Percentiles rank a stretch among this genome's conserved stretches.
phyloP scores from a whole-genome alignment of 345 rosid genomes.

The Pistacia atlantica region DNA sequence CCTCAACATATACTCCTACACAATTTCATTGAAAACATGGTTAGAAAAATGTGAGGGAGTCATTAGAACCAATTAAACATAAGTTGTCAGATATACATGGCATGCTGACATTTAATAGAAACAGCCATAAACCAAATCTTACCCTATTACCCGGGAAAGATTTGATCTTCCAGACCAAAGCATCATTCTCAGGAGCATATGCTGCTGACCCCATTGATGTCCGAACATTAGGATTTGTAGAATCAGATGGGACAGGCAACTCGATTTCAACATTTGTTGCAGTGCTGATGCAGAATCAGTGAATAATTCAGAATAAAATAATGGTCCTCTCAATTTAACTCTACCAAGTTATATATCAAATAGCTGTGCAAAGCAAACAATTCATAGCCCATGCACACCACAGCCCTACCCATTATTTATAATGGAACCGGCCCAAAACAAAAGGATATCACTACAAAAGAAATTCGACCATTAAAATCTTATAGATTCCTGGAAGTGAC shows the following conservation, averaged over 20 bases:
- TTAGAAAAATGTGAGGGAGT: background rate
- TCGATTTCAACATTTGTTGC: constrained; percentile 79
- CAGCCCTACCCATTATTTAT: background rate
- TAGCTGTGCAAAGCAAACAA: background rate
- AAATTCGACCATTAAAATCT: background rate
- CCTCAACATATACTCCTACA: constrained; percentile 74
- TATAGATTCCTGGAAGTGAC: background rate
- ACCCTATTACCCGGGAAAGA: constrained; percentile 79
- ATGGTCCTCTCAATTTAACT: background rate
- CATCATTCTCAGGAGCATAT: constrained; percentile 81
- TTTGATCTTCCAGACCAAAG: constrained; percentile 75
- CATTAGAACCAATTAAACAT: background rate
- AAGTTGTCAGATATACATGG: background rate
- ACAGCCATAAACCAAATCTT: constrained; percentile 7
- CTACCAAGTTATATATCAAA: constrained; percentile 6
- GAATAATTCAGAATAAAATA: constrained; percentile 2
- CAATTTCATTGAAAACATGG: constrained; percentile 10
- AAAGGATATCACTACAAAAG: constrained; percentile 1
- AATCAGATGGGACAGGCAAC: constrained; percentile 75
- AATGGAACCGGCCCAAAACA: background rate
- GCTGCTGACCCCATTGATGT: constrained; percentile 79
- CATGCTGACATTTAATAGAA: background rate
- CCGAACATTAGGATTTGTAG: constrained; percentile 65
- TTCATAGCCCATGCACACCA: background rate
- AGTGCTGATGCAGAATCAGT: constrained; percentile 41